Conservation (phyloP, 495 filamentous ascomycete genomes). For the Penicillium waksmanii region DNA sequence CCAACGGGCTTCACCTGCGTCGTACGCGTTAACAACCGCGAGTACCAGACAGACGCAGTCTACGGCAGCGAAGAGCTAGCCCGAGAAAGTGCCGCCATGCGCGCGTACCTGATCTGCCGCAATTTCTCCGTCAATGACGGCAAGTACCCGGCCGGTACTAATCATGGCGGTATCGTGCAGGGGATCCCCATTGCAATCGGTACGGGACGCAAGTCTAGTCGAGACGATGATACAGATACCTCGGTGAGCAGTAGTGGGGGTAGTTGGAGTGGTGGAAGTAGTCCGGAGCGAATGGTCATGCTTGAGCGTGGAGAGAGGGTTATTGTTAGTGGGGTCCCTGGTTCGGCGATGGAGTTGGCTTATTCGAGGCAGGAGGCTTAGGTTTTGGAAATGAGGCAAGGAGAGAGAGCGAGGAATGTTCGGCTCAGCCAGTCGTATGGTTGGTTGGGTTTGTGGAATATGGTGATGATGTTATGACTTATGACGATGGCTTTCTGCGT, state of each 20-base stretch:
- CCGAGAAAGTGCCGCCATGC: slow-evolving; percentile 93
- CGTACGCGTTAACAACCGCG: slow-evolving; percentile 93
- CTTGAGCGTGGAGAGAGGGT: slow-evolving; percentile 20
- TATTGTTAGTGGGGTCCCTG: slow-evolving; percentile 5
- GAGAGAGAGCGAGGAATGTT: no score
- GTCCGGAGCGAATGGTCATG: slow-evolving; percentile 49
- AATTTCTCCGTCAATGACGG: slow-evolving; percentile 99
- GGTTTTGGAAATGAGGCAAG: neutral
- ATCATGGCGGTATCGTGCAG: slow-evolving; percentile 78
- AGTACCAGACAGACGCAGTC: slow-evolving; percentile 90
- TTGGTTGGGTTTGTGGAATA: neutral
- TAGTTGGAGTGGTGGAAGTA: slow-evolving; percentile 60
- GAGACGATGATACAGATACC: slow-evolving; percentile 49
- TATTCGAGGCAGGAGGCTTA: slow-evolving; percentile 8
- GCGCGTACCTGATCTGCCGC: slow-evolving; percentile 96
- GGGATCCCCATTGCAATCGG: slow-evolving; percentile 79
- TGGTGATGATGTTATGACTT: slow-evolving; percentile 18
- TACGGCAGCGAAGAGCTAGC: slow-evolving; percentile 81
- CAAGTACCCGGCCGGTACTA: slow-evolving; percentile 76
- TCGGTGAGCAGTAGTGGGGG: slow-evolving; percentile 45
- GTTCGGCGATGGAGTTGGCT: neutral
- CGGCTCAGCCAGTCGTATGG: neutral
- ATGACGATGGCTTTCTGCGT: slow-evolving; percentile 13
- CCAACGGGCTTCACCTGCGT: slow-evolving; percentile 81
- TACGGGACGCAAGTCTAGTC: slow-evolving; percentile 53